Evolutionary conservation across 73 alveolate species (phyloP).

Genomic region (Paramecium biaurelia): DNA sequence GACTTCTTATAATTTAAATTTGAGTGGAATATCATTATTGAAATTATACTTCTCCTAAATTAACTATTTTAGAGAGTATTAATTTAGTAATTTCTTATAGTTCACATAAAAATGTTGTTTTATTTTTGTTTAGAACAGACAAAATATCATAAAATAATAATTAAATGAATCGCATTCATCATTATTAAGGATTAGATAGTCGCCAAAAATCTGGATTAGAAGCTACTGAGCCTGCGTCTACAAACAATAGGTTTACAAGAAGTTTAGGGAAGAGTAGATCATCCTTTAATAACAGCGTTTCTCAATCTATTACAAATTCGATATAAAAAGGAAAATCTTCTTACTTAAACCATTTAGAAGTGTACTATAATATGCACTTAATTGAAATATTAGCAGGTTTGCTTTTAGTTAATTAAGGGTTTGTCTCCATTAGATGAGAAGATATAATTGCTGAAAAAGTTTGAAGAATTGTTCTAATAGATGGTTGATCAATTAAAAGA

Average conservation of each 20-base stretch:
- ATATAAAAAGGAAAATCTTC: background rate
- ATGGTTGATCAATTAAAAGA: background rate
- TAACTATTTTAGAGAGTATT: background rate
- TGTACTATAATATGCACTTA: background rate
- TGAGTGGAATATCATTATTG: background rate
- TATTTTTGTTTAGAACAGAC: background rate
- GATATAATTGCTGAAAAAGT: background rate
- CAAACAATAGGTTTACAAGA: background rate
- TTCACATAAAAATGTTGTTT: background rate
- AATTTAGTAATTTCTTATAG: background rate
- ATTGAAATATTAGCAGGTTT: slow-evolving; percentile 15
- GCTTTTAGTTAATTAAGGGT: slow-evolving; percentile 10
- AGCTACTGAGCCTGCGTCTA: background rate
- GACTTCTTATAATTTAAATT: background rate
- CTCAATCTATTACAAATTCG: background rate
- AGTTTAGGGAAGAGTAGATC: background rate
- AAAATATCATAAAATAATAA: background rate
- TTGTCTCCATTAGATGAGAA: background rate
- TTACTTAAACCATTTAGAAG: background rate
- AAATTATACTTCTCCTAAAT: background rate
- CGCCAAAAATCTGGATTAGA: background rate
- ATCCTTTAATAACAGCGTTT: slow-evolving; percentile 1
- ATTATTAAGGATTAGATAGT: slow-evolving; percentile 36
- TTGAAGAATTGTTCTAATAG: background rate
- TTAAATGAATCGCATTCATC: slow-evolving; percentile 16